Percentiles rank a stretch among this genome's conserved stretches.
phyloP scores from a whole-genome alignment of 345 rosid genomes.

The Populus pruinosa region DNA sequence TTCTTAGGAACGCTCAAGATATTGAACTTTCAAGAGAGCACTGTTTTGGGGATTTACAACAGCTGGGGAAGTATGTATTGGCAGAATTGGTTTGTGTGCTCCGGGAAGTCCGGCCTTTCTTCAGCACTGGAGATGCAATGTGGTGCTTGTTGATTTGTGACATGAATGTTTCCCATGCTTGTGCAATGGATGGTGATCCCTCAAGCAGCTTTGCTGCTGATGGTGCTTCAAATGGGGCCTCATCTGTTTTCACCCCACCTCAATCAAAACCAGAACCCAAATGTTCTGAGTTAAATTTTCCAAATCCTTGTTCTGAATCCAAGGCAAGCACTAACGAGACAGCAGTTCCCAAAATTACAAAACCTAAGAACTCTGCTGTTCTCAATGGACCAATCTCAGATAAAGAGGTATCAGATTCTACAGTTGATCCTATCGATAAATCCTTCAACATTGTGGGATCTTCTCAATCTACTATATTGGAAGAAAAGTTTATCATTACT shows the following conservation, averaged over 20 bases:
- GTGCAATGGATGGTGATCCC: constrained; percentile 77
- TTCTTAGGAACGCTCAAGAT: constrained; percentile 62
- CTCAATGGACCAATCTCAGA: constrained; percentile 38
- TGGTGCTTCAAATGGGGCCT: constrained; percentile 30
- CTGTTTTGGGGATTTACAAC: constrained; percentile 59
- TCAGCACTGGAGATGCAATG: constrained; percentile 95
- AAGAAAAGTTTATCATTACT: constrained; percentile 56
- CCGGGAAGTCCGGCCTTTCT: constrained; percentile 75
- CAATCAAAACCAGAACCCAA: constrained; percentile 42
- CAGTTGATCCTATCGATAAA: constrained; percentile 43
- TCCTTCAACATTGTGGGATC: constrained; percentile 39
- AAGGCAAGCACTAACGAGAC: constrained; percentile 34
- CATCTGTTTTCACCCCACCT: constrained; percentile 27
- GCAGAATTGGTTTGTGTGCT: constrained; percentile 82
- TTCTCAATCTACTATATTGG: constrained; percentile 51
- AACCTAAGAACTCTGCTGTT: constrained; percentile 43
- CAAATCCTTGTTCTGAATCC: constrained; percentile 44
- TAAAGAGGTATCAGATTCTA: constrained; percentile 43
- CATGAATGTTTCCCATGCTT: constrained; percentile 92
- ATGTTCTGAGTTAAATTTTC: constrained; percentile 42
- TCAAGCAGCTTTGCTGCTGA: constrained; percentile 43
- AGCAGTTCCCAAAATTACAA: constrained; percentile 33
- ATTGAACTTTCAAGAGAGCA: constrained; percentile 42
- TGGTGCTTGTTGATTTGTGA: constrained; percentile 92
- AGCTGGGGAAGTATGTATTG: constrained; percentile 76